Base-by-base conservation (phyloP, 768 basidiomycete genomes). In the Kwoniella dendrophila region DNA sequence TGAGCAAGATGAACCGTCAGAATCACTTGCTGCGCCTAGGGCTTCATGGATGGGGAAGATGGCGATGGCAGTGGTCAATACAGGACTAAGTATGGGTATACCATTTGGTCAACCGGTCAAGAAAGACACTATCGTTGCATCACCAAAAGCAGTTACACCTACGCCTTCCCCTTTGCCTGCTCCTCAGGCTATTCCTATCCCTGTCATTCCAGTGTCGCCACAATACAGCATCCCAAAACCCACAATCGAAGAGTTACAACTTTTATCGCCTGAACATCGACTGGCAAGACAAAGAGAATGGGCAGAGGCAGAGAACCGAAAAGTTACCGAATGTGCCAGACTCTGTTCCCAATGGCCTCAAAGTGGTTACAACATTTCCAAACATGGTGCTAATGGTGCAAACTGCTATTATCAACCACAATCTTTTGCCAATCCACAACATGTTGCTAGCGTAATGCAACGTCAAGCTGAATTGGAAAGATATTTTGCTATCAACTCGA, bases 281-380 rank as follows among this genome's bases (percentile, higher is more conserved):
- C 20, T 55, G 53, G 50, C 32, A 14, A 49, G 36, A 18, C 50
- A 51, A 44, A 40, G 63, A 45, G 69, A 69, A 59, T 73, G 69
- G 72, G 63, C 58, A 5, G 66, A 68, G n/a, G 66, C 61, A 3
- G 60, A 75, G 40, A 64, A 66, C 40, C 27, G 43, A 36, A 29
- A 59, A 29, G 52, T 75, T n/a, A 44, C 44, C 29, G 72, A 76
- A 51, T 73, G 72, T 43, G 74, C 74, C 3, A 62, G 70, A 32
- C 59, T 78, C 2, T 76, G 76, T 48, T 68, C 66, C 20, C 76
- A 78, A 60, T 76, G 71, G 70, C 76, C 75, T n/a, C 62, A 71
- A 49, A 69, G 67, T 30, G 76, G 73, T 12, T 78, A 78, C 58
- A 74, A 76, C 41, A 34, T 66, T 32, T 49, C 64, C 10, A 78